A percentile compares a stretch with the other conserved stretches of the same genome.
These are phyloP conservation scores for Aureobasidium melanogenum DNA, from an alignment of 2,329 filamentous ascomycete species.

Conservation along the genomic window DNA sequence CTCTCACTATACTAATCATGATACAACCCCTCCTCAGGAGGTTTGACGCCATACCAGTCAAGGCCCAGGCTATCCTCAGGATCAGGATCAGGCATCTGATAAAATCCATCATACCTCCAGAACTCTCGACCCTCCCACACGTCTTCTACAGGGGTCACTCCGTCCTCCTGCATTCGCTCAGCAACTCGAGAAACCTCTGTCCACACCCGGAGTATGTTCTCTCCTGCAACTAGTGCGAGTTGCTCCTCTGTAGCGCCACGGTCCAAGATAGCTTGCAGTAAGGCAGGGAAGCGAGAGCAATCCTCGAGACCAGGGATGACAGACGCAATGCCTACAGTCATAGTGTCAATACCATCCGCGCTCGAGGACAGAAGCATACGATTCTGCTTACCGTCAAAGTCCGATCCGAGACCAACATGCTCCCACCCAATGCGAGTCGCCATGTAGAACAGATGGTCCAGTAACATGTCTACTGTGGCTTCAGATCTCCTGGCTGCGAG, in stretches of 20 bases:
- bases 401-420: constrained; percentile 31
- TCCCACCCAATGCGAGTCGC: constrained; percentile 26
- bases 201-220: constrained; percentile 32
- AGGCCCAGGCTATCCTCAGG: constrained; percentile 25
- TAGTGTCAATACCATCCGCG: not conserved
- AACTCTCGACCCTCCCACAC: constrained; percentile 27
- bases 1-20: not conserved
- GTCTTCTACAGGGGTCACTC: constrained; percentile 27
- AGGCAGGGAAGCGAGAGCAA: constrained; percentile 28
- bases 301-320: constrained; percentile 24
- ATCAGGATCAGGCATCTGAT: constrained; percentile 28
- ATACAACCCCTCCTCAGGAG: constrained; percentile 19
- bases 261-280: constrained; percentile 29
- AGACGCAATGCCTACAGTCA: constrained; percentile 19
- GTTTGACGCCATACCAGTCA: constrained; percentile 24
- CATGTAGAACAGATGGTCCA: constrained; percentile 24
- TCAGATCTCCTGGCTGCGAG: constrained; percentile 21
- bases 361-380: too few relatives aligned
- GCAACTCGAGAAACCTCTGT: constrained; percentile 16
- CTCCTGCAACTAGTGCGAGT: constrained; percentile 28
- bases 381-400: constrained; percentile 23
- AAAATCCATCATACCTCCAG: constrained; percentile 27
- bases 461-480: constrained; percentile 27
- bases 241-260: constrained; percentile 33
- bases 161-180: constrained; percentile 24